Evolutionary conservation across 352 stramenopile species (phyloP).

Genomic region (Globisporangium lucens): DNA sequence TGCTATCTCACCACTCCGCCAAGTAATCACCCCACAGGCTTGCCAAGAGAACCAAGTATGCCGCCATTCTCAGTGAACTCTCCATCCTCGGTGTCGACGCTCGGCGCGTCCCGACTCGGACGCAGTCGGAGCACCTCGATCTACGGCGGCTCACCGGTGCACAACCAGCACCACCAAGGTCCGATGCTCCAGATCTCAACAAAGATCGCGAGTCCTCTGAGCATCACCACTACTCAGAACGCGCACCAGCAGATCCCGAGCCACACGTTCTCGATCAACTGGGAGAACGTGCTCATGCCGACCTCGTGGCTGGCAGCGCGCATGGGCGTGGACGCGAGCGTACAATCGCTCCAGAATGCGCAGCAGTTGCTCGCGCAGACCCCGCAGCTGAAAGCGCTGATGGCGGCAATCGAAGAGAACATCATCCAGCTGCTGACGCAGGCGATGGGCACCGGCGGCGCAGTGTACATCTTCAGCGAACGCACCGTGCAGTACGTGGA

Average conservation of each 20-base stretch:
- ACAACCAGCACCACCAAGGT: background rate
- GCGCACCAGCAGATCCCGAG: background rate
- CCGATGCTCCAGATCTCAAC: conserved; percentile 11
- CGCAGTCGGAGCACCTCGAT: conserved; percentile 3
- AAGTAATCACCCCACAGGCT: background rate
- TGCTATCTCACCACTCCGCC: no score
- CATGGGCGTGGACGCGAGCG: conserved; percentile 27
- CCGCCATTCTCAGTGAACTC: conserved; percentile 8
- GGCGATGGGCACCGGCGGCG: conserved; percentile 25
- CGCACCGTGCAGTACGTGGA: conserved; percentile 37
- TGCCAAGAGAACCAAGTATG: background rate
- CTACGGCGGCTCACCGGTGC: background rate
- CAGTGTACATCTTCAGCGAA: conserved; percentile 47
- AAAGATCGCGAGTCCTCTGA: background rate
- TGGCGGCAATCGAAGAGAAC: conserved; percentile 31
- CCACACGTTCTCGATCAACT: conserved; percentile 42
- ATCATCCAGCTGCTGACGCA: conserved; percentile 34
- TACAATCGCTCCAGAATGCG: conserved; percentile 26
- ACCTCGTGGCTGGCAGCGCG: conserved; percentile 33
- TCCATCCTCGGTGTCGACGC: conserved; percentile 6
- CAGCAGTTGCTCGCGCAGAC: conserved; percentile 16
- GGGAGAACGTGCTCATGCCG: conserved; percentile 52
- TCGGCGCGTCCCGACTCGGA: background rate
- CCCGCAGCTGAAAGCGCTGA: conserved; percentile 9
- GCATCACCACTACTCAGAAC: background rate